Percentiles rank a stretch among this genome's conserved stretches.
These are phyloP conservation scores for Jamesozyma gamospora DNA, from an alignment of 805 yeast species.

Conservation along the genomic window DNA sequence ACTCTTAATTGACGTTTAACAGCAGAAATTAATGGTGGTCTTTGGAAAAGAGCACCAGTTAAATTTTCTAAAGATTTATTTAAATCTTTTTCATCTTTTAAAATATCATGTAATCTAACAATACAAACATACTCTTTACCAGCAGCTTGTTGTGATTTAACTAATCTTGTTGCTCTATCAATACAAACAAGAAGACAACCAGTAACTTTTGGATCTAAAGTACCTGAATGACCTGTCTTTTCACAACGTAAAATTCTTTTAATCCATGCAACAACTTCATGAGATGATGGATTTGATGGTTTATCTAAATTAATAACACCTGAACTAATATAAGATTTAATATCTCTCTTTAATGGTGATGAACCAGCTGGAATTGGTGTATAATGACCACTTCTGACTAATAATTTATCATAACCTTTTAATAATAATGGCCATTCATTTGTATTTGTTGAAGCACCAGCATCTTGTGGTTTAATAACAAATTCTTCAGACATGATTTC, in stretches of 20 bases:
- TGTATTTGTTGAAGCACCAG: conserved; percentile 72
- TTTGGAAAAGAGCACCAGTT: conserved; percentile 97
- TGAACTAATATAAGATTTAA: conserved; percentile 78
- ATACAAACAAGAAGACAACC: conserved; percentile 98
- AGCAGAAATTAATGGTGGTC: conserved; percentile 98
- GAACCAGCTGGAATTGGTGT: conserved; percentile 96
- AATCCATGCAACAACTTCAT: conserved; percentile 99
- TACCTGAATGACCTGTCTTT: conserved; percentile 98
- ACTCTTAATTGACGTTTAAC: conserved; percentile 98
- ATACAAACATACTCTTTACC: conserved; percentile 99
- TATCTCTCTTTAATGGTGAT: conserved; percentile 88
- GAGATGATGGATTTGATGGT: conserved; percentile 97
- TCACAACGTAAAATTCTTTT: conserved; percentile 91
- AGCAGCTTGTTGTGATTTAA: conserved; percentile 98
- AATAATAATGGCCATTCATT: conserved; percentile 92
- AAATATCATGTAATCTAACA: conserved; percentile 87
- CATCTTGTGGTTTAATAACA: conserved; percentile 80
- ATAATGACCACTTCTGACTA: conserved; percentile 93
- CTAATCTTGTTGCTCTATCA: conserved; percentile 96
- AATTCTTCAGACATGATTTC: conserved; percentile 65
- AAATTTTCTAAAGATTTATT: conserved; percentile 82
- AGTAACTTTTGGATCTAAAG: conserved; percentile 96
- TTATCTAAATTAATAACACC: conserved; percentile 97
- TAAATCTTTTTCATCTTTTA: conserved; percentile 82
- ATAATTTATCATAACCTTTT: conserved; percentile 86